Base-by-base conservation (phyloP, 148 eudicot species). In the Linanthus parryae region DNA sequence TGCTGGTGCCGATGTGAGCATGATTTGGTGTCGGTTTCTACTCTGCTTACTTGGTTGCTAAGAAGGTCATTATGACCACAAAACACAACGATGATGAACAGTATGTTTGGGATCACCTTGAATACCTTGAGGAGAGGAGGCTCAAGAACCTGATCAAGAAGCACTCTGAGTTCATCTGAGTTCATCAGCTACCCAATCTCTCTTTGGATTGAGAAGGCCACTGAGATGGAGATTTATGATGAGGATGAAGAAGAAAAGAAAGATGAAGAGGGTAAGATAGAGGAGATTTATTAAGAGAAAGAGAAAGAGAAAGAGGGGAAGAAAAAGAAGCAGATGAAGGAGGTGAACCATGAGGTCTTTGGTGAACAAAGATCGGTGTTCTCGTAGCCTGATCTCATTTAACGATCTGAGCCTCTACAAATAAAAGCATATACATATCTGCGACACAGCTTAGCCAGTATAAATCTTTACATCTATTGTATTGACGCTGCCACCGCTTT, bases 1-100 rank as follows among this genome's bases (percentile, higher is more conserved):
- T 25, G 97, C 94, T 0, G 97, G 94, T 4, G 97, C 94, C 1
- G 97, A 89, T 71, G 97, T 89, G 1, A 89, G 97, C 71, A 89
- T 89, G 97, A 89, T 89, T 86, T 19, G 95, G 95, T 33, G 95
- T 87, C 24, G 95, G 95, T 17, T 86, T 86, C 61, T 88, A 89
- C 76, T 85, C 97, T 1, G 91, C 90, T 10, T 89, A 89, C 59
- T 74, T 89, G 47, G 97, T 82, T 26, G 90, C 95, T 5, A 95
- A 89, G 59, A 89, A 84, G 63, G 97, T 89, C 0, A 74, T 89
- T 18, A 94, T 89, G 9, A 85, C 88, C 13, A 81, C 90, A 25
- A 89, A 89, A 64, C 97, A 82, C 79, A 87, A 83, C 34, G 88
- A 87, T 16, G 95, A 87, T 45, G 95, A 87, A 50, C 95, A 83